Base-by-base conservation (phyloP, 176 grass and related monocot genomes). In the Hordeum marinum region DNA sequence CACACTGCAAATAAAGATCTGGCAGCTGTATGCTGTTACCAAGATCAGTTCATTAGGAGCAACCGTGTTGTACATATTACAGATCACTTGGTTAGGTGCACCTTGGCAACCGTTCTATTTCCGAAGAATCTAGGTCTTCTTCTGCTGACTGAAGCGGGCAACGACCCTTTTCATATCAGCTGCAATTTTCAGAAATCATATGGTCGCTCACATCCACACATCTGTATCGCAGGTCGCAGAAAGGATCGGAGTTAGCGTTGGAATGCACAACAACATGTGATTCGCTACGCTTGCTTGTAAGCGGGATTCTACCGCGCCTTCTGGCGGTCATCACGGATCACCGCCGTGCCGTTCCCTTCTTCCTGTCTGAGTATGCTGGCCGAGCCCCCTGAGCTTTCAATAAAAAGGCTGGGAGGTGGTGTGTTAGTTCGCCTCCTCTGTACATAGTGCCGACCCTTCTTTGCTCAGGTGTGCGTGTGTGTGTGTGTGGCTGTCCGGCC, bases 241-340 rank as follows among this genome's bases (percentile, higher is more conserved):
- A 75, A 84, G 83, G 75, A 92, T 92, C 35, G 90, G 90, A 41
- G 87, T 92, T 37, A 45, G 89, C 0, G 76, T 89, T 1, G 72
- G 72, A 3, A 75, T 75, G 72, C 15, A 25, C 9, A 75, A 75
- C 72, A 34, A 4, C 1, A 75, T 75, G 72, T 75, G 72, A 75
- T 34, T 7, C 27, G 0, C 45, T 7, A 12, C 26, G 45, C 4
- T 11, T 75, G 26, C 26, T 55, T 18, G 17, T 50, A 34, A 75
- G 72, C 1, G 15, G 17, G 7, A n/a, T 45, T 75, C 46, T 6
- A 20, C 72, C 21, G 8, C 11, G 8, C 0, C 24, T 52, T 52
- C 42, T 2, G 7, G 70, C 26, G 25, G 72, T 54, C 45, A 1
- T 7, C 0, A 4, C 2, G 45, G 50, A 75, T 10, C 17, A 45